Percentiles rank a stretch among this genome's conserved stretches.
phyloP scores from a whole-genome alignment of 1,139 yeast species.

The Zhuliangozyma blackwelliae region DNA sequence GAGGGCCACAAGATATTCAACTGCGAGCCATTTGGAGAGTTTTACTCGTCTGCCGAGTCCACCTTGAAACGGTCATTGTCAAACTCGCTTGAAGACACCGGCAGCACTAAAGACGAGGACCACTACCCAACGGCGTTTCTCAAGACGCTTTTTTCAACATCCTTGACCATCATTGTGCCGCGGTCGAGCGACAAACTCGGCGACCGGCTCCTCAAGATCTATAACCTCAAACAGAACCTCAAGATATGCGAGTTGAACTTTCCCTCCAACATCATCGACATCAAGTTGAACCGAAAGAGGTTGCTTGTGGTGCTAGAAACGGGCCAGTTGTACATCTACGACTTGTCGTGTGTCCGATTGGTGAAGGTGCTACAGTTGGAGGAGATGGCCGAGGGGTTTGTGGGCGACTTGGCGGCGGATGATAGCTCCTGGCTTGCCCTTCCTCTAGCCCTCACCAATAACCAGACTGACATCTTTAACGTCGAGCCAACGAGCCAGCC shows the following conservation, averaged over 20 bases:
- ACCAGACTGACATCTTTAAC: conserved; percentile 29
- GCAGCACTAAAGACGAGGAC: no score
- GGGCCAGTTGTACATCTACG: conserved; percentile 68
- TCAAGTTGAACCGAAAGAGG: conserved; percentile 63
- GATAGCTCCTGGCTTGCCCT: conserved; percentile 47
- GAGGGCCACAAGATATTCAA: conserved; percentile 36
- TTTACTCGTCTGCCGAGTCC: conserved; percentile 24
- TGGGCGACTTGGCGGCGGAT: conserved; percentile 47
- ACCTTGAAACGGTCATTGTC: conserved; percentile 11
- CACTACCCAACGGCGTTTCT: conserved; percentile 32
- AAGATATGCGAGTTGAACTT: conserved; percentile 70
- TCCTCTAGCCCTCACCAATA: conserved; percentile 25
- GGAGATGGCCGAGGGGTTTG: conserved; percentile 27
- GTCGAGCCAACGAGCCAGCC: conserved; percentile 7
- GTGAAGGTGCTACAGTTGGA: conserved; percentile 58
- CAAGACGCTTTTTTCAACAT: conserved; percentile 69
- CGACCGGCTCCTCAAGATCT: conserved; percentile 51
- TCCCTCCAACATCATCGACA: conserved; percentile 56
- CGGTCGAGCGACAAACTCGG: conserved; percentile 39
- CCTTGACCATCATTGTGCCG: conserved; percentile 61
- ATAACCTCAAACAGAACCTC: conserved; percentile 64
- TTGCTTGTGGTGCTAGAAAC: conserved; percentile 54
- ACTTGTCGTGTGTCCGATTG: conserved; percentile 66
- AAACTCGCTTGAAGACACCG: conserved; percentile 10
- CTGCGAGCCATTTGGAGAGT: conserved; percentile 48